These are phyloP conservation scores for Brettanomyces nanus DNA, from an alignment of 805 yeast genomes.

Conservation along the genomic window DNA sequence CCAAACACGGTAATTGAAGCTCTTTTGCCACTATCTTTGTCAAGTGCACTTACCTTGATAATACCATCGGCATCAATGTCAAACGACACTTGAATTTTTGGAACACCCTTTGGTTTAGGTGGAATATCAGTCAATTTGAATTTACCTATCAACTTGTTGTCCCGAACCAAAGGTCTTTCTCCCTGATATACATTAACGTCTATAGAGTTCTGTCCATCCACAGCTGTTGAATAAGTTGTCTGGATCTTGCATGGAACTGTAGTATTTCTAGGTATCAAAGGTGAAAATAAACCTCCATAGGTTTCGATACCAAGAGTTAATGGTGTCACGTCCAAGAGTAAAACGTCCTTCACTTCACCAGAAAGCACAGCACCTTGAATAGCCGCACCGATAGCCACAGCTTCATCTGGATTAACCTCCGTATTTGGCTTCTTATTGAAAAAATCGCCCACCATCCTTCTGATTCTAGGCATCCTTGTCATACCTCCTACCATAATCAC, in stretches of 20 bases:
- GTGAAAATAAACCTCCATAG: constrained; percentile 92
- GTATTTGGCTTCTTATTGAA: constrained; percentile 82
- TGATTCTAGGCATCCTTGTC: constrained; percentile 88
- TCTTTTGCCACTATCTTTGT: constrained; percentile 88
- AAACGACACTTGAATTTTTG: constrained; percentile 85
- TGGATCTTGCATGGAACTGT: constrained; percentile 91
- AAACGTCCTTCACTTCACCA: constrained; percentile 90
- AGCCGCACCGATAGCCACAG: constrained; percentile 95
- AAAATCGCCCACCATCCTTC: constrained; percentile 64
- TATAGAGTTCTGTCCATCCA: constrained; percentile 90
- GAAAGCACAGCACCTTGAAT: constrained; percentile 95
- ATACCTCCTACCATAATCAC: constrained; percentile 85
- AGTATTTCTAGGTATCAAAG: constrained; percentile 81
- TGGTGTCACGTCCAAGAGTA: constrained; percentile 83
- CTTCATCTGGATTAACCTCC: constrained; percentile 92
- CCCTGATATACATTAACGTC: constrained; percentile 98
- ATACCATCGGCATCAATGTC: constrained; percentile 97
- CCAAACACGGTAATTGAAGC: constrained; percentile 96
- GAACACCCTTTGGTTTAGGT: constrained; percentile 83
- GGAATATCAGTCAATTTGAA: constrained; percentile 88
- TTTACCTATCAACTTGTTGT: constrained; percentile 92
- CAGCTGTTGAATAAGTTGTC: constrained; percentile 90
- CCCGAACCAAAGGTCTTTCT: constrained; percentile 91
- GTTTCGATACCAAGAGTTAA: constrained; percentile 92
- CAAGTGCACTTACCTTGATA: constrained; percentile 90